These are phyloP conservation scores for Volvariella surrecta DNA, from an alignment of 1,284 basidiomycete species.

Conservation along the genomic window DNA sequence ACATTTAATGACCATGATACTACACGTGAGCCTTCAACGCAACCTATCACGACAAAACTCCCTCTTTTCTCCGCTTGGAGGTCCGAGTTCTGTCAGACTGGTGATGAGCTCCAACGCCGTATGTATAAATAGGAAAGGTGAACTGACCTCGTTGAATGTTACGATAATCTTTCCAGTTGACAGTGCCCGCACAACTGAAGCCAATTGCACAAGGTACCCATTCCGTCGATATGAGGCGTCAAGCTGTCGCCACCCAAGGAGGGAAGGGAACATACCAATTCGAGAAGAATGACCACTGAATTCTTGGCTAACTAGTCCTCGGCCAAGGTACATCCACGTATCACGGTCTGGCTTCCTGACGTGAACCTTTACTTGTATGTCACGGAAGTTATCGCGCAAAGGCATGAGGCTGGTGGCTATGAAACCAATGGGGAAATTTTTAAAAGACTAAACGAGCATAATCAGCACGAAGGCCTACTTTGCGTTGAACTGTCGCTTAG, in stretches of 20 bases:
- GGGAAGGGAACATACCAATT: slow-evolving; percentile 46
- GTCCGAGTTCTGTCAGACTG: slow-evolving; percentile 43
- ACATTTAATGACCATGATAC: slow-evolving; percentile 82
- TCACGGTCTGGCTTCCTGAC: slow-evolving; percentile 69
- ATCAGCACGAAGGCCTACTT: slow-evolving; percentile 10
- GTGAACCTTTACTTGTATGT: slow-evolving; percentile 77
- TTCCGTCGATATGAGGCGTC: neutral
- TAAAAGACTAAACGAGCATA: slow-evolving; percentile 3
- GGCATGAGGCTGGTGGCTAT: slow-evolving; percentile 14
- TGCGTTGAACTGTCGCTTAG: slow-evolving; percentile 11
- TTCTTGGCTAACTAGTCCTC: slow-evolving; percentile 67
- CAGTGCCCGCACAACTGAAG: slow-evolving; percentile 56
- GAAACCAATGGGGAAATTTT: slow-evolving; percentile 11
- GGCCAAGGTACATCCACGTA: slow-evolving; percentile 72
- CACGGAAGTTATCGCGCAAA: slow-evolving; percentile 52
- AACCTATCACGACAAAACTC: slow-evolving; percentile 74
- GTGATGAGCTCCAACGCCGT: slow-evolving; percentile 2
- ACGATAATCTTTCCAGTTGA: slow-evolving; percentile 59
- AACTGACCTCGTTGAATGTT: slow-evolving; percentile 59
- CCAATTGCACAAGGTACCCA: neutral
- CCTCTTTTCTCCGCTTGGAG: slow-evolving; percentile 76
- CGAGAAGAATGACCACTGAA: slow-evolving; percentile 61
- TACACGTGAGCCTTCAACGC: slow-evolving; percentile 60
- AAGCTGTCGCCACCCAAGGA: neutral
- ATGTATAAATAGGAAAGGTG: slow-evolving; percentile 3